Evolutionary conservation across 306 rosid genomes (phyloP).

Genomic region (Rosa lucieae): DNA sequence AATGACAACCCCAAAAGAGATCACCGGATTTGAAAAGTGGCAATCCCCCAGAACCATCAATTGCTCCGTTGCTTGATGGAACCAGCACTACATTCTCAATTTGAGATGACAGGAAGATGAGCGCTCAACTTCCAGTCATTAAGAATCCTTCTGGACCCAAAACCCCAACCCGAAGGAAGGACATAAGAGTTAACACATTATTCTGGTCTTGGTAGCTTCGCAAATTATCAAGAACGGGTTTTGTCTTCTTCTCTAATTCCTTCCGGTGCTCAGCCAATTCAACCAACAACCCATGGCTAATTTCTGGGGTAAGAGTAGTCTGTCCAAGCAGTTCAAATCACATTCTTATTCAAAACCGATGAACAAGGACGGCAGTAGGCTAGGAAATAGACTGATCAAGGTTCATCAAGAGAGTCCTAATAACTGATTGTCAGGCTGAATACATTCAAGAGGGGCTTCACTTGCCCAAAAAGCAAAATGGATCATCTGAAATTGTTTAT

Average conservation of each 20-base stretch:
- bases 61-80: too few relatives aligned
- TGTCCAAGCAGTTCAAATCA: slow-evolving; percentile 36
- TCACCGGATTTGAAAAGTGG: too few relatives aligned
- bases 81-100: neutral
- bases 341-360: slow-evolving; percentile 4
- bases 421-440: too few relatives aligned
- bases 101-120: neutral
- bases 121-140: neutral
- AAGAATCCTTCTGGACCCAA: neutral
- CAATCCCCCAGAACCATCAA: too few relatives aligned
- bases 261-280: slow-evolving; percentile 87
- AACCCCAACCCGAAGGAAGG: neutral
- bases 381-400: too few relatives aligned
- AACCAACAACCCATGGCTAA: slow-evolving; percentile 80
- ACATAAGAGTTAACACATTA: neutral
- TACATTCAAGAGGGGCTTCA: too few relatives aligned
- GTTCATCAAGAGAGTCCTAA: too few relatives aligned
- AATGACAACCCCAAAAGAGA: too few relatives aligned
- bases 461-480: too few relatives aligned
- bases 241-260: slow-evolving; percentile 90
- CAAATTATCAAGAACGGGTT: slow-evolving; percentile 84
- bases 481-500: too few relatives aligned
- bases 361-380: neutral
- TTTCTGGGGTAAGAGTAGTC: slow-evolving; percentile 79
- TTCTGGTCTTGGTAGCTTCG: slow-evolving; percentile 80